Conservation (phyloP, 139 green algal species). For the Pleodorina starrii region DNA sequence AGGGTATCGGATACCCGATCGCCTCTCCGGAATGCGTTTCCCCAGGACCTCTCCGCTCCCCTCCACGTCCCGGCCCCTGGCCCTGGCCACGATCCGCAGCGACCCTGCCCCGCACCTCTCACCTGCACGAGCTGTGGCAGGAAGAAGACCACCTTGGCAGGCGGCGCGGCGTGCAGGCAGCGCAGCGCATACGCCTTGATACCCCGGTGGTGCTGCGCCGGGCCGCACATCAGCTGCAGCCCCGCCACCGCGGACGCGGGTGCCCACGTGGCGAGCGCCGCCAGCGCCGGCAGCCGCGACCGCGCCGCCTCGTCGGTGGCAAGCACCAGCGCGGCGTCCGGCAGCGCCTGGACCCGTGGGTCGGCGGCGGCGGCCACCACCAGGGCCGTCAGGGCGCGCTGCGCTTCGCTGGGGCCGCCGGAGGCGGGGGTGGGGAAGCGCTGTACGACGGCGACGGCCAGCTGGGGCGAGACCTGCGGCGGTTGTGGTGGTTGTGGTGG, state of each 20-base stretch:
- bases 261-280: slow-evolving; percentile 68
- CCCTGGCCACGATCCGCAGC: too few relatives aligned
- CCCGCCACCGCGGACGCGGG: slow-evolving; percentile 71
- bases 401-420: slow-evolving; percentile 8
- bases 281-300: slow-evolving; percentile 53
- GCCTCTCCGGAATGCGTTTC: too few relatives aligned
- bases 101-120: too few relatives aligned
- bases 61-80: too few relatives aligned
- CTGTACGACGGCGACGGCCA: slow-evolving; percentile 66
- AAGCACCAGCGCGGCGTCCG: slow-evolving; percentile 71
- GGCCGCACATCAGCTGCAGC: slow-evolving; percentile 73
- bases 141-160: slow-evolving; percentile 85
- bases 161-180: slow-evolving; percentile 63
- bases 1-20: too few relatives aligned
- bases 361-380: neutral
- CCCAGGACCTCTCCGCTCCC: too few relatives aligned
- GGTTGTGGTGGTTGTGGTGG: too few relatives aligned
- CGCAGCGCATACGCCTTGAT: slow-evolving; percentile 66
- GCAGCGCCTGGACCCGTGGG: slow-evolving; percentile 51
- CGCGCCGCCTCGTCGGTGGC: slow-evolving; percentile 57
- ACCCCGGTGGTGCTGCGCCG: slow-evolving; percentile 51
- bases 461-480: slow-evolving; percentile 75
- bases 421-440: slow-evolving; percentile 50
- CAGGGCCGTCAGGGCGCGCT: slow-evolving; percentile 11
- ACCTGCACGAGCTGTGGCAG: slow-evolving; percentile 95